Percentiles rank a stretch among this genome's conserved stretches.
These are phyloP conservation scores for Mycena alexandri DNA, from an alignment of 768 basidiomycete species.

Conservation along the genomic window DNA sequence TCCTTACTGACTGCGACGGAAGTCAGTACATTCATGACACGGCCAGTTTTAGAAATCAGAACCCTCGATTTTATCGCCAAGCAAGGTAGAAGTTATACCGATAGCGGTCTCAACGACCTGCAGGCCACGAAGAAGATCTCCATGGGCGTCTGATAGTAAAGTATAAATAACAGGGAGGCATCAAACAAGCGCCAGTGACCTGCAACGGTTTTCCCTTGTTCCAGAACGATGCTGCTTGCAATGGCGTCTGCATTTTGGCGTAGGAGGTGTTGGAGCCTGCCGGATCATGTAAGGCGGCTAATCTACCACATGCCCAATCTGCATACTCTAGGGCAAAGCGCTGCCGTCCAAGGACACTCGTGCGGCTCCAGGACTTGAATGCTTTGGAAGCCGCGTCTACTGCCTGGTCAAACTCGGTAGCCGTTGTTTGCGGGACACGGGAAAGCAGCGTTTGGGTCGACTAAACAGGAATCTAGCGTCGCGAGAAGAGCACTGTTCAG, in stretches of 20 bases:
- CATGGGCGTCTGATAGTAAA: constrained; percentile 81
- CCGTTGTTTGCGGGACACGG: constrained; percentile 90
- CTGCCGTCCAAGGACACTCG: constrained; percentile 89
- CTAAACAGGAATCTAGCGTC: constrained; percentile 53
- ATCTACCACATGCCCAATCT: neutral
- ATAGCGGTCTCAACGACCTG: constrained; percentile 89
- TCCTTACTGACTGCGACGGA: constrained; percentile 81
- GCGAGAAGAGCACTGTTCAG: neutral
- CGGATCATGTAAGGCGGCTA: constrained; percentile 1
- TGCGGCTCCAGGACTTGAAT: constrained; percentile 89
- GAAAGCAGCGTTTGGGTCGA: constrained; percentile 93
- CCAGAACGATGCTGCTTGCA: constrained; percentile 90
- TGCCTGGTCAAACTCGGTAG: constrained; percentile 84
- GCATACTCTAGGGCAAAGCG: constrained; percentile 88
- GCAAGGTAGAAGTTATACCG: constrained; percentile 84
- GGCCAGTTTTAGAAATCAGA: constrained; percentile 9
- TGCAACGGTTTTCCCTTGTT: constrained; percentile 95
- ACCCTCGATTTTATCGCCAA: constrained; percentile 96
- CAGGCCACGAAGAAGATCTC: constrained; percentile 92
- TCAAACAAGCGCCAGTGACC: constrained; percentile 53
- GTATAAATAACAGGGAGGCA: constrained; percentile 14
- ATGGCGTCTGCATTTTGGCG: constrained; percentile 89
- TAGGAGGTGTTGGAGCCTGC: constrained; percentile 89
- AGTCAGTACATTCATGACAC: constrained; percentile 14
- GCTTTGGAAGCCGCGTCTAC: constrained; percentile 87